Base-by-base conservation (phyloP, 768 basidiomycete species). In the Leccinum broughii region DNA sequence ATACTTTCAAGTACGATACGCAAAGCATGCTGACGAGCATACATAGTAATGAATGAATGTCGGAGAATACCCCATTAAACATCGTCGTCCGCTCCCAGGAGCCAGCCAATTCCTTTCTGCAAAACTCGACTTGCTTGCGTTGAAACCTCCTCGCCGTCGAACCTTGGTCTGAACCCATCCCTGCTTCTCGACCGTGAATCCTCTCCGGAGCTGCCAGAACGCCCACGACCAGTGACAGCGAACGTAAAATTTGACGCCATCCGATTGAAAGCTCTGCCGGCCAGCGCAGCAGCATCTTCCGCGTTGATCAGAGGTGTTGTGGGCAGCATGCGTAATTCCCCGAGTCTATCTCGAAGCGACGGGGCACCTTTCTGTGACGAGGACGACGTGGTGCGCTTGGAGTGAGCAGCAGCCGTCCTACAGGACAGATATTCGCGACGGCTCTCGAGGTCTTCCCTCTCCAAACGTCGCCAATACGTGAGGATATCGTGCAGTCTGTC, bases 61-160 rank as follows among this genome's bases (percentile, higher is more conserved):
- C 13, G 44, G n/a, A 34, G 26, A 34, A n/a, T 17, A 50, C 22
- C 30, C 30, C 26, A 30, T 61, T 34, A 64, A 44, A 39, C 55
- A 46, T 63, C 63, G 30, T 86, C 88, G 61, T 95, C 94, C 13
- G 87, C 90, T 46, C 96, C 96, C 59, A 98, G 87, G 30, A 98
- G 79, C 96, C 96, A 98, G 30, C 95, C 95, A 55, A 98, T 92
- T 8, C 96, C 96, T 68, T 89, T 89, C 39, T 92, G 90, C 46
- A 98, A 73, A 4, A 86, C 92, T 34, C 88, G 82, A 53, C 86
- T 85, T 2, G 93, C 93, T 66, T 89, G 87, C n/a, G 83, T 72
- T 20, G 87, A 85, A 46, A 90, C 86, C 56, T 89, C 89, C 17
- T 83, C 85, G 41, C 77, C 77, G 55, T 82, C 82, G 61, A 74